Conservation (phyloP, 2,329 filamentous ascomycete species). For the Xylariaceae sp. region DNA sequence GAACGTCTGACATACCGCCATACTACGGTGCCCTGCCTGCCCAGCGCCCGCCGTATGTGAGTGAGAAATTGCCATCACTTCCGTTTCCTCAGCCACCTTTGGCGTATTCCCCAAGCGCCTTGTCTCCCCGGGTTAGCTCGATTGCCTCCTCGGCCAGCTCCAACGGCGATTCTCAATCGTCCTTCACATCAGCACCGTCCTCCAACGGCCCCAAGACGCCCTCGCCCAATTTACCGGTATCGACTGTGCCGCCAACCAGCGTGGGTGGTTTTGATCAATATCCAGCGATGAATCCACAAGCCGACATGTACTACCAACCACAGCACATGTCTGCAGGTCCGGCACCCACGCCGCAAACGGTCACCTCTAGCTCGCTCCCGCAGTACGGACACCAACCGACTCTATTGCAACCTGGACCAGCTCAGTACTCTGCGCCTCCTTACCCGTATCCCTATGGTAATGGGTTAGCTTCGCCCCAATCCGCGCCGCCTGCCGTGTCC, state of each 20-base stretch:
- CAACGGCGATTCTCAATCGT: constrained; percentile 50
- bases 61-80: constrained; percentile 69
- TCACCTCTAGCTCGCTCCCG: constrained; percentile 66
- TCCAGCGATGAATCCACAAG: constrained; percentile 74
- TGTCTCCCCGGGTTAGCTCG: constrained; percentile 72
- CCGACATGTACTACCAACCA: constrained; percentile 81
- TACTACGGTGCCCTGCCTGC: constrained; percentile 66
- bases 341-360: constrained; percentile 69
- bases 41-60: constrained; percentile 64
- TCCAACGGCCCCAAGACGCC: constrained; percentile 71
- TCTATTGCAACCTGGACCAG: constrained; percentile 67
- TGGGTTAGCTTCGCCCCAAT: constrained; percentile 76
- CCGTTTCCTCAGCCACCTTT: constrained; percentile 66
- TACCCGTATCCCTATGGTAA: constrained; percentile 74
- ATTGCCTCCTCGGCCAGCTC: constrained; percentile 58
- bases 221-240: constrained; percentile 62
- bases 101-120: constrained; percentile 67
- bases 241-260: constrained; percentile 38
- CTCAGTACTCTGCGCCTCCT: constrained; percentile 62
- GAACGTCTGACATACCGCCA: constrained; percentile 61
- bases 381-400: constrained; percentile 79
- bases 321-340: constrained; percentile 75
- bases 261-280: constrained; percentile 41
- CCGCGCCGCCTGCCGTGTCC: constrained; percentile 59
- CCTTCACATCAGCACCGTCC: constrained; percentile 51